Base-by-base conservation (phyloP, 176 grass and related monocot genomes). In the Melocanna baccifera region DNA sequence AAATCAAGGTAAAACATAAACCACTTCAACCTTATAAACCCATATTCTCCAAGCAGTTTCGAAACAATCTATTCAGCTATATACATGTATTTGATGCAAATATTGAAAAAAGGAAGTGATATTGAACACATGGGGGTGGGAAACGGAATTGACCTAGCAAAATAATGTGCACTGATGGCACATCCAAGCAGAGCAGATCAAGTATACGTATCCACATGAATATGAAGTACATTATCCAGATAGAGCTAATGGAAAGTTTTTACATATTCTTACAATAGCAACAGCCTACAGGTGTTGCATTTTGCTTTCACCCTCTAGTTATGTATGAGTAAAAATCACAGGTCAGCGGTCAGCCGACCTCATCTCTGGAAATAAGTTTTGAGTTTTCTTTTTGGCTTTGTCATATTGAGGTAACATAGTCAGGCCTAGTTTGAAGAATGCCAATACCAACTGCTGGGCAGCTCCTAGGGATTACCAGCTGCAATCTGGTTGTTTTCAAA, bases 1-100 rank as follows among this genome's bases (percentile, higher is more conserved):
- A 40, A 74, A 85, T 43, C 61, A 73, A 78, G 23, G 25, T 75
- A 81, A 75, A 87, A 81, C n/a, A 87, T 71, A 87, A 62, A 73
- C 4, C 48, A 12, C 57, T 59, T 76, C 52, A 85, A 79, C 30
- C 16, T 71, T 39, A 42, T 62, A 63, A 65, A 65, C 6, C 61
- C 13, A 32, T 80, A 86, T 32, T 56, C 19, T 80, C 81, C 37
- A 83, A 69, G 43, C 40, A 81, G 63, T 81, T 75, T 19, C 6
- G 18, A 81, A 72, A 30, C 3, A 59, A 69, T 69, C 12, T 75
- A 56, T 41, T 30, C 10, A 34, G 14, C 4, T 86, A 82, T 73
- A 77, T 22, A 20, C 7, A 62, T 34, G 32, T 61, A 53, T 75
- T 75, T 42, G 3, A 59, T 75, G 29, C 34, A 83, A 79, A 73